Percentiles rank a stretch among this genome's conserved stretches.
Conservation (phyloP, 2,329 filamentous ascomycete genomes). For the Curvularia hawaiiensis region DNA sequence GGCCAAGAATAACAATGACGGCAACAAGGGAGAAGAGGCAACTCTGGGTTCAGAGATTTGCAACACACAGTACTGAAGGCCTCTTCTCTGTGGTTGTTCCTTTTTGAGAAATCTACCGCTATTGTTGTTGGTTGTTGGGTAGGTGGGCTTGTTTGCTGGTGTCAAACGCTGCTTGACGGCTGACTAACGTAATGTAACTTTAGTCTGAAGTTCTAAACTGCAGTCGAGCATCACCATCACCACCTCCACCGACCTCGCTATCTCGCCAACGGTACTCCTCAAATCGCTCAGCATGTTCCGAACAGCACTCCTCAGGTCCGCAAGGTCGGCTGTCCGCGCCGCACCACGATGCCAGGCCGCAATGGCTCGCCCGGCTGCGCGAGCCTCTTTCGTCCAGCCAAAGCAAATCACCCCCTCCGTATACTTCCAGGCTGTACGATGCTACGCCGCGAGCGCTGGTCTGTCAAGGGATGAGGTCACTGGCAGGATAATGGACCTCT, state of each 20-base stretch:
- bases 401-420: slow-evolving; percentile 66
- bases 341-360: slow-evolving; percentile 49
- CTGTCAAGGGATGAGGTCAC: slow-evolving; percentile 85
- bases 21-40: slow-evolving; percentile 23
- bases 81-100: neutral
- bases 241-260: slow-evolving; percentile 34
- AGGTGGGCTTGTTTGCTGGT: slow-evolving; percentile 8
- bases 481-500: slow-evolving; percentile 86
- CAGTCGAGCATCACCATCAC: slow-evolving; percentile 32
- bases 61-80: neutral
- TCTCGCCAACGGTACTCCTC: slow-evolving; percentile 24
- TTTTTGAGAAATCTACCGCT: neutral
- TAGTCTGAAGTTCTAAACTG: slow-evolving; percentile 27
- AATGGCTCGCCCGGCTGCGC: slow-evolving; percentile 65
- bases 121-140: slow-evolving; percentile 1
- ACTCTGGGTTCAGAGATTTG: slow-evolving; percentile 11
- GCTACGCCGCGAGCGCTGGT: slow-evolving; percentile 82
- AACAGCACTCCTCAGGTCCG: slow-evolving; percentile 80
- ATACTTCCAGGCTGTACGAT: slow-evolving; percentile 72
- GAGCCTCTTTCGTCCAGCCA: slow-evolving; percentile 65
- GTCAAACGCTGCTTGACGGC: slow-evolving; percentile 12
- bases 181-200: slow-evolving; percentile 26
- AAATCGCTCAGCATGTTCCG: slow-evolving; percentile 76
- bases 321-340: slow-evolving; percentile 58
- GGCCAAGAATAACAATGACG: slow-evolving; percentile 31